phyloP scores from a whole-genome alignment of 1,284 basidiomycete genomes.

The Marasmius oreades region DNA sequence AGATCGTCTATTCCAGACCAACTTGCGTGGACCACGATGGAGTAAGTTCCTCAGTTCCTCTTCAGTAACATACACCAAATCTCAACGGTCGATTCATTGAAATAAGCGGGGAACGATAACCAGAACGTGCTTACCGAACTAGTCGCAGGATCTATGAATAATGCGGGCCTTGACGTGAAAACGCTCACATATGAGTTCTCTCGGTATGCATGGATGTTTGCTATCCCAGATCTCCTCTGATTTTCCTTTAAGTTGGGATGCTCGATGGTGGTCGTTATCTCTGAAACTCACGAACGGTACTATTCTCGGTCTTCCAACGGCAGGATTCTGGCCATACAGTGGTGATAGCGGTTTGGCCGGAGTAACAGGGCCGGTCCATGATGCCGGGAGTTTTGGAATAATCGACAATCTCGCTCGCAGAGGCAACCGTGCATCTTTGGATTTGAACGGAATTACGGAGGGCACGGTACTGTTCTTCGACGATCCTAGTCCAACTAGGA shows the following conservation, averaged over 20 bases:
- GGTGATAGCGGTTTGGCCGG: constrained; percentile 23
- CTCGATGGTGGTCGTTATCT: constrained; percentile 27
- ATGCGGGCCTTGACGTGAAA: constrained; percentile 23
- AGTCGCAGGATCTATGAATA: constrained; percentile 22
- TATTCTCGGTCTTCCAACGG: constrained; percentile 24
- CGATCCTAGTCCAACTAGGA: constrained; percentile 27
- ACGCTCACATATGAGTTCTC: constrained; percentile 23
- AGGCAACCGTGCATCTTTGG: constrained; percentile 17
- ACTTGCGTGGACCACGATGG: constrained; percentile 27
- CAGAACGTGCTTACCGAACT: constrained; percentile 24
- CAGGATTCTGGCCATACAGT: constrained; percentile 29
- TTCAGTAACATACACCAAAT: too few species aligned
- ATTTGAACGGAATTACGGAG: constrained; percentile 17
- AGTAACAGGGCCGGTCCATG: constrained; percentile 23
- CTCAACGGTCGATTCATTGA: too few species aligned
- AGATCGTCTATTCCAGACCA: constrained; percentile 26
- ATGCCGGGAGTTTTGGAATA: constrained; percentile 23
- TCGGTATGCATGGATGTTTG: constrained; percentile 13
- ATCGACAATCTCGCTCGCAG: constrained; percentile 7
- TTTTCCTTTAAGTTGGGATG: constrained; percentile 22
- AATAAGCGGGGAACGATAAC: constrained; percentile 30
- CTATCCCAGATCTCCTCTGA: neutral
- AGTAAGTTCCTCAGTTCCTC: constrained; percentile 23
- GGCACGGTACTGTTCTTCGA: constrained; percentile 26
- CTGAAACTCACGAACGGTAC: constrained; percentile 26